Base-by-base conservation (phyloP, 345 rosid species). In the Gossypium bickii region DNA sequence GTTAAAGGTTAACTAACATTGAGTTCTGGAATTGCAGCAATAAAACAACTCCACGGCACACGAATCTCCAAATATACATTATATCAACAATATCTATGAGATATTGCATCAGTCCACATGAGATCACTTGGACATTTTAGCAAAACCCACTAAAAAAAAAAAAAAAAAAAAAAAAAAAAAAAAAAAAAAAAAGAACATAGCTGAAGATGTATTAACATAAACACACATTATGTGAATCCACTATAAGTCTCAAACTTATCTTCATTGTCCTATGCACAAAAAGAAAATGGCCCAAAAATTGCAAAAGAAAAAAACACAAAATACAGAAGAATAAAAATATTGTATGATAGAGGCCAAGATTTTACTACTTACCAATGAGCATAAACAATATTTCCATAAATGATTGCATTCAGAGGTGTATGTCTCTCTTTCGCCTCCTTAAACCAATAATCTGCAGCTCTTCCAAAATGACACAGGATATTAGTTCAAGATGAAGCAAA, bases 401-500 rank as follows among this genome's bases (percentile, higher is more conserved):
- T 91, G 76, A 90, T 89, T n/a, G 89, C 91, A 74, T 93, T 90
- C 81, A 95, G 80, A 38, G 82, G 72, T 60, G 82, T 73, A 82
- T 84, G 90, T 75, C 67, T 87, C 81, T 76, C 86, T 77, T 82
- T 93, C 49, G 98, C 99, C 82, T 95, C 92, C 82, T 78, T 80
- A 78, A 93, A 95, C 97, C 97, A 95, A 72, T 75, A 79, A 78
- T 89, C 98, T 89, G 99, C 99, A 91, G 92, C 98, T 86, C 99
- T 95, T 91, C 91, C 89, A 77, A 71, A 86, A 64, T 63, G 78
- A 76, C 55, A 71, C n/a, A 82, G 77, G 61, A 82, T 73, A 82
- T 92, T 80, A 91, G 87, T 76, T 79, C 24, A 22, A 29, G 55
- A 64, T 45, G 44, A 52, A 47, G 12, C 22, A 12, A 24, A 77